phyloP scores from a whole-genome alignment of 2,329 filamentous ascomycete genomes.

The Trematosphaeria pertusa region DNA sequence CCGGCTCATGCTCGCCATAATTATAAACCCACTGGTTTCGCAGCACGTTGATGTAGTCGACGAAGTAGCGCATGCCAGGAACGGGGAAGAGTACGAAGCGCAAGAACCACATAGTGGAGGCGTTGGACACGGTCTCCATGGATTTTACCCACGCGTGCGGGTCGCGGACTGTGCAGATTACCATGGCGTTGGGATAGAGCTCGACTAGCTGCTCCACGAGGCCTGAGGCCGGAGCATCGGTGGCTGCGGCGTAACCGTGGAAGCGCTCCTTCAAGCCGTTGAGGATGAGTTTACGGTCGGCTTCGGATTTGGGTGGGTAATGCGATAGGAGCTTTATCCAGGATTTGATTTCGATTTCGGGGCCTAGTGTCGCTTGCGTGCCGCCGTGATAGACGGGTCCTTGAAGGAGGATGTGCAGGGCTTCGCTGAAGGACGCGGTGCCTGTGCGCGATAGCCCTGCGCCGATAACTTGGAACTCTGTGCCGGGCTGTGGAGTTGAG shows the following conservation, averaged over 20 bases:
- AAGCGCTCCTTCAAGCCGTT: constrained; percentile 26
- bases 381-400: constrained; percentile 59
- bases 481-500: constrained; percentile 2
- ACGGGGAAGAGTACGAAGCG: constrained; percentile 25
- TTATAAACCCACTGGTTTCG: constrained; percentile 16
- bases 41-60: constrained; percentile 21
- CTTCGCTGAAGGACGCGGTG: constrained; percentile 56
- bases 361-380: constrained; percentile 40
- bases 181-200: constrained; percentile 58
- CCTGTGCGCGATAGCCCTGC: constrained; percentile 55
- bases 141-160: constrained; percentile 30
- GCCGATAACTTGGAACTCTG: constrained; percentile 48
- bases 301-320: constrained; percentile 11
- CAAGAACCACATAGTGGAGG: constrained; percentile 23
- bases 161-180: constrained; percentile 46
- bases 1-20: constrained; percentile 18
- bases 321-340: constrained; percentile 16
- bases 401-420: constrained; percentile 54
- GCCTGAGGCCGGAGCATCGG: constrained; percentile 53
- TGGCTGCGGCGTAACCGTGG: constrained; percentile 56
- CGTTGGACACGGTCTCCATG: constrained; percentile 17
- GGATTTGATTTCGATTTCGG: constrained; percentile 4
- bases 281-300: constrained; percentile 11
- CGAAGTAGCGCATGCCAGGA: constrained; percentile 27
- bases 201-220: constrained; percentile 56